Base-by-base conservation (phyloP, 2,329 filamentous ascomycete genomes). In the Cladosporium sp. region DNA sequence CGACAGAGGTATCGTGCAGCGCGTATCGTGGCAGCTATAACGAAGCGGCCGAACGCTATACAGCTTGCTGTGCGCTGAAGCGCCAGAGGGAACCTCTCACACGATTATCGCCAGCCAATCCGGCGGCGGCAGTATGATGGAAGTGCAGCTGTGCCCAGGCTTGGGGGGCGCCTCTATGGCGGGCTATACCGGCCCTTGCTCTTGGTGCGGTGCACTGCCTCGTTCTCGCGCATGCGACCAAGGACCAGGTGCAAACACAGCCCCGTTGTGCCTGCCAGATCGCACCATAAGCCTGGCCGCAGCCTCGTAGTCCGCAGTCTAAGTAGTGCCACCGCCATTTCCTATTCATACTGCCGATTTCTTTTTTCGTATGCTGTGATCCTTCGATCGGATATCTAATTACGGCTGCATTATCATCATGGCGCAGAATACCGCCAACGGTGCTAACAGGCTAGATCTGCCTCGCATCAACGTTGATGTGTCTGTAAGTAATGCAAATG, bases 391-490 rank as follows among this genome's bases (percentile, higher is more conserved):
- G 9, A 35, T 36, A 55, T 55, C 52, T 45, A 55, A 55, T 55
- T 55, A 47, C 32, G 20, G 47, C 3, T 44, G 22, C 48, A 57
- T 15, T 12, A 22, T 36, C 34, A 57, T 5, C 25, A 57, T 57
- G 55, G 55, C 55, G 55, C 36, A 50, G 3, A 36, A 35, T 37
- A 51, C 19, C 55, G 55, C 55, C 55, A 57, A 45, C 47, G 55
- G 36, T 34, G 39, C 45, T 28, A 50, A 42, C 40, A 57, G 45
- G 19, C 45, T 57, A 15, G 47, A 34, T 15, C 37, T 57, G 37
- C 55, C 55, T 37, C 55, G 48, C 37, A 57, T 57, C 47, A 57
- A 45, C 47, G 55, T 57, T 24, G 55, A 57, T 28, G 48, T 51
- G n/a, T 51, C 55, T n/a, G 55, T 57, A 51, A 57, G 55, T 57